These are phyloP conservation scores for Candida lessepsii DNA, from an alignment of 805 yeast genomes.

Conservation along the genomic window DNA sequence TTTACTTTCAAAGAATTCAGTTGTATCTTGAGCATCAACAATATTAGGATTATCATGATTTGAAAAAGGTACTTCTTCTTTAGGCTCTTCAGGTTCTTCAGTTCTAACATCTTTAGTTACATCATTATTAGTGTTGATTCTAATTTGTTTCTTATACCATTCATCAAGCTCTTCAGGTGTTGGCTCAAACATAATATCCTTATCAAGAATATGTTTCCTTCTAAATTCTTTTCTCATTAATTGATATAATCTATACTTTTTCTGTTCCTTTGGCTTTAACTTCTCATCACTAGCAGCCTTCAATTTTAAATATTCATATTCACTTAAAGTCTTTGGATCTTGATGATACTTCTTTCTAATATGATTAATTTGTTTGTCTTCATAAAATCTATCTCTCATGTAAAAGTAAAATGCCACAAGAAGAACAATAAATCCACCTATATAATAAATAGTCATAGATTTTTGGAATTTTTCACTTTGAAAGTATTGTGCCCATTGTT, in stretches of 20 bases:
- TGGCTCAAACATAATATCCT: constrained; percentile 38
- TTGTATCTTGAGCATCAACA: constrained; percentile 76
- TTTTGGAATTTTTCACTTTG: constrained; percentile 58
- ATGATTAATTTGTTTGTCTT: constrained; percentile 57
- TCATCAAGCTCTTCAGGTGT: constrained; percentile 40
- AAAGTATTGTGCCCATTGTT: constrained; percentile 40
- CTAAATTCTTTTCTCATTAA: constrained; percentile 49
- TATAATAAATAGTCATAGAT: constrained; percentile 60
- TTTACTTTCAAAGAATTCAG: constrained; percentile 69
- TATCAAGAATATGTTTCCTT: constrained; percentile 34
- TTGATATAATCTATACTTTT: constrained; percentile 58
- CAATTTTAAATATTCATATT: constrained; percentile 62
- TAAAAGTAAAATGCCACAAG: constrained; percentile 59
- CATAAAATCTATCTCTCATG: constrained; percentile 63
- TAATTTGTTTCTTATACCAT: constrained; percentile 40
- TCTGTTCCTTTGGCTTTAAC: constrained; percentile 62
- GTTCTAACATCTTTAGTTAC: constrained; percentile 21
- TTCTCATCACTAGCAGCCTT: constrained; percentile 57
- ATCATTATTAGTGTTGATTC: constrained; percentile 15
- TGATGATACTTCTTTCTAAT: constrained; percentile 36
- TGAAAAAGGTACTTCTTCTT: constrained; percentile 22
- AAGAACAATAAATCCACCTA: constrained; percentile 58
- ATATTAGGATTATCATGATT: constrained; percentile 45
- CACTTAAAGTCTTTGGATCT: constrained; percentile 46
- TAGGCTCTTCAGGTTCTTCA: constrained; percentile 8